Evolutionary conservation across 768 basidiomycete genomes (phyloP), one percentile per base, ranked within the genome.

Genomic region (Kwoniella bestiolae): DNA sequence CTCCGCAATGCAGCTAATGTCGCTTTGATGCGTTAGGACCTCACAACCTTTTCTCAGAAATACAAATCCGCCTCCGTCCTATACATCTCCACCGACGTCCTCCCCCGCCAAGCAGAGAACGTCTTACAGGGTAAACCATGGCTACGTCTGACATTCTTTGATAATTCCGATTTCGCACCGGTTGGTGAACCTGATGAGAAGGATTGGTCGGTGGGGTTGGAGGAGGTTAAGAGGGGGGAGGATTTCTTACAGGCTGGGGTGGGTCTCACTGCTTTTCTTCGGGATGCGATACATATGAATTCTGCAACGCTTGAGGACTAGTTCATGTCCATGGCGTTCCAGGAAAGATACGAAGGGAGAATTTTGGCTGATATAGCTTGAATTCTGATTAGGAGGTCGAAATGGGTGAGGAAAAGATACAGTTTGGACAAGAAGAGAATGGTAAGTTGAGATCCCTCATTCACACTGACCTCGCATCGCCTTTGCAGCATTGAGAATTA

Each of bases 141-240:
- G 69, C 62, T 79, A 28, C 60, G 73, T 2, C 62, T 77, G 69
- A 73, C 67, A 5, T 76, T 79, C 62, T 67, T 71, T 50, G 79
- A 80, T 56, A 78, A 76, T 52, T 76, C 74, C 3, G 79, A 80
- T 66, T 80, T 80, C 46, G 79, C 79, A 26, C 70, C 73, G 3
- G 49, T 76, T 47, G 75, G 67, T 12, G 56, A 67, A 8, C 60
- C 62, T 18, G 65, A 66, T 23, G 60, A 70, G 26, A 62, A 51
- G 25, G 70, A 67, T 47, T 45, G 51, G 60, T 56, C 60, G 46
- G 51, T 53, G 3, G 45, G 29, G 53, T 67, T 59, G 52, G 71
- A 69, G 41, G 77, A 79, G 25, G 72, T 76, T 21, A 66, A 72
- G 50, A 62, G 79, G 45, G 77, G 76, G 18, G 79, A 80, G 66